phyloP scores from a whole-genome alignment of 148 eudicot genomes.

The Polygonum aviculare region DNA sequence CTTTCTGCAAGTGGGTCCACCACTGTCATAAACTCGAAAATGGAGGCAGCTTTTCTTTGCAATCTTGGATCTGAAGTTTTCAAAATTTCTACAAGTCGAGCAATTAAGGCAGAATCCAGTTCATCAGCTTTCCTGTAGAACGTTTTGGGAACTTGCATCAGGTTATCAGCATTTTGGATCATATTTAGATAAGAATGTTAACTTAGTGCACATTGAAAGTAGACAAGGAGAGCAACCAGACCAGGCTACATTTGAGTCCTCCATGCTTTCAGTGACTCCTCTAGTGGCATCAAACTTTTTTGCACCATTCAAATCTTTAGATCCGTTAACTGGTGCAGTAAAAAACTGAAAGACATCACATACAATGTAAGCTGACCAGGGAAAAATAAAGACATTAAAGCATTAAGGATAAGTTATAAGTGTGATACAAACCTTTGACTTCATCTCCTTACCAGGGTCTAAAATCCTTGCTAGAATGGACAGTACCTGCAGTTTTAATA shows the following conservation, averaged over 20 bases:
- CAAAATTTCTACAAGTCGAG: constrained; percentile 46
- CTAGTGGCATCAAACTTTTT: constrained; percentile 12
- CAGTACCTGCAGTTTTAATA: constrained; percentile 42
- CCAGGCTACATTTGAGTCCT: constrained; percentile 27
- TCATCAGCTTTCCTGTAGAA: constrained; percentile 32
- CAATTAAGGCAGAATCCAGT: constrained; percentile 36
- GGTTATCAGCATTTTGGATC: neutral
- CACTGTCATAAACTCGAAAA: constrained; percentile 50
- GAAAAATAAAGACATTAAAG: neutral
- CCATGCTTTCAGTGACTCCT: constrained; percentile 15
- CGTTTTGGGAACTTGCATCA: neutral
- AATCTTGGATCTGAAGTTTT: constrained; percentile 35
- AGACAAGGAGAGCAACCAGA: constrained; percentile 10
- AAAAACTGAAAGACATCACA: constrained; percentile 38
- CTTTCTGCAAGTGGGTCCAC: constrained; percentile 31
- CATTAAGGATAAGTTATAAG: neutral
- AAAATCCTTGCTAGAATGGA: constrained; percentile 62
- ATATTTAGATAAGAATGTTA: neutral
- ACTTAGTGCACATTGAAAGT: neutral
- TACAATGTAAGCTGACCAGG: neutral
- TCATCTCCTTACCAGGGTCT: constrained; percentile 67
- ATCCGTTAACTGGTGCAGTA: constrained; percentile 51
- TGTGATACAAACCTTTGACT: constrained; percentile 42
- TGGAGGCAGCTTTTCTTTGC: constrained; percentile 68
- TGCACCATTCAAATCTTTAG: constrained; percentile 23